Percentiles rank a stretch among this genome's conserved stretches.
phyloP scores from a whole-genome alignment of 1,139 yeast species.

The Blastobotrys petasosporus region DNA sequence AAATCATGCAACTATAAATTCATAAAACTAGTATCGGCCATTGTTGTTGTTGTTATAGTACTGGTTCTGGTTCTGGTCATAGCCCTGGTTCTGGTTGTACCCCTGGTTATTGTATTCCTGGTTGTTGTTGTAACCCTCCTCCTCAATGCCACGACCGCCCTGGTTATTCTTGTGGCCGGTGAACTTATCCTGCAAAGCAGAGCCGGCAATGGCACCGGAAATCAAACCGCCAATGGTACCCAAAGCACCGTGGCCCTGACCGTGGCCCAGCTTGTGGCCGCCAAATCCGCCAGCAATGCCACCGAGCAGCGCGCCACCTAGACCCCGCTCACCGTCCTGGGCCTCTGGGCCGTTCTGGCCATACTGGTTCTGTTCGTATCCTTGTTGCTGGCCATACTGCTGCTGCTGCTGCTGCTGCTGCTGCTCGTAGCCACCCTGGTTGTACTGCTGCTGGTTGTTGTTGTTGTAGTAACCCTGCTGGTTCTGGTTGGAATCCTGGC shows the following conservation, averaged over 20 bases:
- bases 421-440: slow-evolving; percentile 4
- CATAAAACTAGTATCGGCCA: slow-evolving; percentile 3
- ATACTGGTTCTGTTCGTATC: slow-evolving; percentile 20
- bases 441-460: slow-evolving; percentile 1
- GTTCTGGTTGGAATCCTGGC: slow-evolving; percentile 6
- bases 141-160: slow-evolving; percentile 21
- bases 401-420: slow-evolving; percentile 11
- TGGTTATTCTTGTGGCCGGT: slow-evolving; percentile 25
- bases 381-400: slow-evolving; percentile 17
- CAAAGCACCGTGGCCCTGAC: slow-evolving; percentile 44
- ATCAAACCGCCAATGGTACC: slow-evolving; percentile 56
- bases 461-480: slow-evolving; percentile 8
- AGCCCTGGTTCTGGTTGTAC: slow-evolving; percentile 6
- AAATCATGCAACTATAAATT: not conserved
- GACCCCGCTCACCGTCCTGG: slow-evolving; percentile 49
- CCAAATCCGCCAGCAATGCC: slow-evolving; percentile 55
- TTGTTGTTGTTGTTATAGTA: no score
- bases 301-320: slow-evolving; percentile 50
- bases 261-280: slow-evolving; percentile 40
- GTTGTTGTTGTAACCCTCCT: slow-evolving; percentile 20
- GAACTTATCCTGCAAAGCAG: slow-evolving; percentile 44
- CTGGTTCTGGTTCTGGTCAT: no score
- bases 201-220: slow-evolving; percentile 56
- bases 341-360: slow-evolving; percentile 16
- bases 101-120: slow-evolving; percentile 20